Base-by-base conservation (phyloP, 2,329 filamentous ascomycete genomes). In the Trichophyton rubrum region DNA sequence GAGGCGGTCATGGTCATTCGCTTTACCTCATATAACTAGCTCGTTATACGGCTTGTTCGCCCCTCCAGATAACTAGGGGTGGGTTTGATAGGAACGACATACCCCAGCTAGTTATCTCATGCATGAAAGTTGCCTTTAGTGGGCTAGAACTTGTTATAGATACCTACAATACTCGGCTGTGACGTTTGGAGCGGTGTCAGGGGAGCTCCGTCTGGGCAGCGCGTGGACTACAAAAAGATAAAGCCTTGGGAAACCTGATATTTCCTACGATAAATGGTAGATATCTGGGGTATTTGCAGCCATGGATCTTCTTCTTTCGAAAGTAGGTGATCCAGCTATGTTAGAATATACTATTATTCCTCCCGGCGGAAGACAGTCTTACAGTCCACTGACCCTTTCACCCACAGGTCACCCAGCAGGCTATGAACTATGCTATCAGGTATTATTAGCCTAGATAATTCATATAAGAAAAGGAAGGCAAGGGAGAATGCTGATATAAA, bases 401-500 rank as follows among this genome's bases (percentile, higher is more conserved):
- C 45, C 60, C 58, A 59, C 63, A 85, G 82, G 75, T 85, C 66
- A 87, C 85, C 62, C 81, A 86, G 67, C 89, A 95, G 76, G 89
- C 89, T 57, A 86, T 95, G 81, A 95, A 90, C 76, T 95, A 93
- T 82, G 90, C 90, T 71, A 91, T 96, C 68, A 81, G 88, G 74
- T 75, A 59, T 64, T 45, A 8, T 57, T 40, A 20, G 11, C 30
- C 45, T 11, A 27, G 33, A 24, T 45, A 47, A 13, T 38, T 38
- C 33, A 38, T 38, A 38, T 38, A 9, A 7, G 4, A 58, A 15
- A 47, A 15, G 9, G 11, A 38, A 3, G 33, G 33, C 3, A 38
- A 38, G 33, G 33, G 3, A 8, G 17, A 30, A 27, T 43, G 15
- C 41, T 43, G 24, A 45, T 11, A 20, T 20, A 30, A 9, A 6